These are phyloP conservation scores for Alnus rubra DNA, from an alignment of 306 rosid species.

Conservation along the genomic window DNA sequence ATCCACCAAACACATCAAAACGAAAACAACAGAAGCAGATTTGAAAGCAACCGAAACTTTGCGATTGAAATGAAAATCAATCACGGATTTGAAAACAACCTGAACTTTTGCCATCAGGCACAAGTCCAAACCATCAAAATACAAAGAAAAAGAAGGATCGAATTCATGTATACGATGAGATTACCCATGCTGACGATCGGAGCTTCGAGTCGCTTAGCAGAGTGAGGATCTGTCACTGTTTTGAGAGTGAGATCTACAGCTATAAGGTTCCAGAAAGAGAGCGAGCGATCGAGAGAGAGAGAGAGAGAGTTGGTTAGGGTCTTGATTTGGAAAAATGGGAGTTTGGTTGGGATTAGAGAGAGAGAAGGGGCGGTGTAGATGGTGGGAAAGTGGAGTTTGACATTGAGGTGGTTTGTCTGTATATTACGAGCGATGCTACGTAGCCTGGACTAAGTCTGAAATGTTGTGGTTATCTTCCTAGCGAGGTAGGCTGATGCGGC, in stretches of 20 bases:
- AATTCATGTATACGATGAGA: neutral
- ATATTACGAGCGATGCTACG: neutral
- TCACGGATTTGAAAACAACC: too few relatives aligned
- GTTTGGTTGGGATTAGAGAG: neutral
- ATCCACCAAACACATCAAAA: conserved; percentile 14
- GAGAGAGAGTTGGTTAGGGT: conserved; percentile 2
- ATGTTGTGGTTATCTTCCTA: neutral
- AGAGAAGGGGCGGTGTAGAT: neutral
- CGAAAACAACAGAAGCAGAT: neutral
- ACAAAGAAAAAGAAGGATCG: neutral
- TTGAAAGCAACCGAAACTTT: neutral
- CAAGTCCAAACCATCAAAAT: neutral
- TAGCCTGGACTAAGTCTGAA: neutral
- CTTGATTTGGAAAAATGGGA: neutral
- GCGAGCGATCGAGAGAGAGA: neutral
- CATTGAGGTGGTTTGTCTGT: neutral
- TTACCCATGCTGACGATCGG: conserved; percentile 43
- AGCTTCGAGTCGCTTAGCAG: neutral
- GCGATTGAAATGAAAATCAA: too few relatives aligned
- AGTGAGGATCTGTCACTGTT: conserved; percentile 5
- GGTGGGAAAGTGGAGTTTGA: conserved; percentile 9
- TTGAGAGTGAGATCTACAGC: neutral
- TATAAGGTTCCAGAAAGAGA: neutral
- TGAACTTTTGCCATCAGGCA: neutral
- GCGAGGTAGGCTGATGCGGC: too few relatives aligned